Evolutionary conservation across 139 green algal species (phyloP).

Genomic region (Picochlorum sp.): DNA sequence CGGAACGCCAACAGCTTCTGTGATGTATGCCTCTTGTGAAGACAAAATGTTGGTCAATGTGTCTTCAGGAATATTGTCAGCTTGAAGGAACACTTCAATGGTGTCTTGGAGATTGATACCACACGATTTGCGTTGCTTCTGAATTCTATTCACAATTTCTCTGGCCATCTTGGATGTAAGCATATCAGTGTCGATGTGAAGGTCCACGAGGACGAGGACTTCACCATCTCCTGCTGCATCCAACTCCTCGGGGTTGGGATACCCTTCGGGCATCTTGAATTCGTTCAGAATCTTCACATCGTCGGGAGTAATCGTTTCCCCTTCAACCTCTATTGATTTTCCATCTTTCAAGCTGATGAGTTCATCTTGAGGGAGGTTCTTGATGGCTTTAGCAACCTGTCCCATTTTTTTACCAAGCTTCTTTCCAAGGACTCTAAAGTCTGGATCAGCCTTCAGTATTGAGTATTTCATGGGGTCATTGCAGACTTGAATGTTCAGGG

Average conservation of each 20-base stretch:
- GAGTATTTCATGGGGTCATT: conserved; percentile 64
- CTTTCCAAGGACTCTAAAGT: conserved; percentile 81
- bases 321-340: conserved; percentile 55
- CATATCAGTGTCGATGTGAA: conserved; percentile 58
- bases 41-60: conserved; percentile 4
- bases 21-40: background rate
- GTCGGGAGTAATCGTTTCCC: conserved; percentile 42
- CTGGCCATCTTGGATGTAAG: conserved; percentile 64
- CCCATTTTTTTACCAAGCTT: conserved; percentile 75
- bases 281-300: conserved; percentile 82
- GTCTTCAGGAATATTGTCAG: background rate
- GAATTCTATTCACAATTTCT: conserved; percentile 92
- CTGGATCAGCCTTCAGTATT: conserved; percentile 66
- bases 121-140: conserved; percentile 89
- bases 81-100: conserved; percentile 58
- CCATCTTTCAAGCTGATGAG: conserved; percentile 58
- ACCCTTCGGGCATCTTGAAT: conserved; percentile 62
- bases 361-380: conserved; percentile 35
- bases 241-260: conserved; percentile 40
- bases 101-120: conserved; percentile 61
- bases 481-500: conserved; percentile 61
- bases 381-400: conserved; percentile 52
- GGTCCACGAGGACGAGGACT: conserved; percentile 88
- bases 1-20: background rate
- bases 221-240: conserved; percentile 77